Conservation (phyloP, 805 yeast genomes). For the Pachysolen tannophilus region DNA sequence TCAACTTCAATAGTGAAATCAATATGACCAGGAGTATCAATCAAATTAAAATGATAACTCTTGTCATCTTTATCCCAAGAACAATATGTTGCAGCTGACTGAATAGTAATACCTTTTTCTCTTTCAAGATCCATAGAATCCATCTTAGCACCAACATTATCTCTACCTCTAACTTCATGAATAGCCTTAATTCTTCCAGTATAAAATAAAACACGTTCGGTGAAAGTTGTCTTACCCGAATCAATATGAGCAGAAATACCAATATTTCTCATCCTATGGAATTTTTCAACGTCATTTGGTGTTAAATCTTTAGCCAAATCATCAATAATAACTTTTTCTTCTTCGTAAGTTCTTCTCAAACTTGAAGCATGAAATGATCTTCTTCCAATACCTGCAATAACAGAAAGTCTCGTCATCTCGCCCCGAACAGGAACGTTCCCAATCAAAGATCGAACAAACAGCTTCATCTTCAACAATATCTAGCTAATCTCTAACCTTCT, state of each 20-base stretch:
- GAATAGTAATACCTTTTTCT: conserved; percentile 97
- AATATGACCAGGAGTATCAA: conserved; percentile 98
- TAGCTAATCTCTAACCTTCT: too few species aligned
- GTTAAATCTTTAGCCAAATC: conserved; percentile 41
- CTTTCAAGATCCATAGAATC: conserved; percentile 98
- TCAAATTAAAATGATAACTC: conserved; percentile 82
- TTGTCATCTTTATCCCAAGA: conserved; percentile 76
- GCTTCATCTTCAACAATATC: too few species aligned
- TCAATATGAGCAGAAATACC: conserved; percentile 98
- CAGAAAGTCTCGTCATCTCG: too few species aligned
- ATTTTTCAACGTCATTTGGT: conserved; percentile 41
- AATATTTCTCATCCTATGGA: conserved; percentile 73
- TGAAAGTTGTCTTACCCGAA: conserved; percentile 96
- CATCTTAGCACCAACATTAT: conserved; percentile 98
- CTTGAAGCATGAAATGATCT: conserved; percentile 26
- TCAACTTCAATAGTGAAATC: conserved; percentile 99
- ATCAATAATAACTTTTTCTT: conserved; percentile 64
- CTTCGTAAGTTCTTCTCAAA: conserved; percentile 44
- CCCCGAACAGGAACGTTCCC: too few species aligned
- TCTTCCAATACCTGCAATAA: too few species aligned
- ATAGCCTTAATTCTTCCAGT: conserved; percentile 96
- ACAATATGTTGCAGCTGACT: conserved; percentile 98
- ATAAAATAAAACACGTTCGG: conserved; percentile 92
- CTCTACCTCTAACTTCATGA: conserved; percentile 95
- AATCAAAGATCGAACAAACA: too few species aligned